These are phyloP conservation scores for Serendipita vermifera DNA, from an alignment of 768 basidiomycete genomes.

Conservation along the genomic window DNA sequence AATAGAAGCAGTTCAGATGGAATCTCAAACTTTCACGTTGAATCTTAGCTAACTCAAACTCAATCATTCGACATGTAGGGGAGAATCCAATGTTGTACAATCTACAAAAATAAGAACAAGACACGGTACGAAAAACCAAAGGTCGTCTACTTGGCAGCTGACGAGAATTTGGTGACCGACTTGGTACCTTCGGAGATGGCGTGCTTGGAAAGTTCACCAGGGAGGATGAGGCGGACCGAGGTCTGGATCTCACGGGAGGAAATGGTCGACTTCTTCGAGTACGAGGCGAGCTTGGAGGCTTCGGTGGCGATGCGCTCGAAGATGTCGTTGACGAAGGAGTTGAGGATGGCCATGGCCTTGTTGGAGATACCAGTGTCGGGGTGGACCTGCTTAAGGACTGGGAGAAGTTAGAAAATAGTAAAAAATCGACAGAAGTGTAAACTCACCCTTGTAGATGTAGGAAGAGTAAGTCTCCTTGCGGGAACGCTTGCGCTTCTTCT, in stretches of 20 bases:
- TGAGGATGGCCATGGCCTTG: constrained; percentile 74
- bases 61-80: too few relatives aligned
- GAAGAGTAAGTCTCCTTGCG: constrained; percentile 76
- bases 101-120: too few relatives aligned
- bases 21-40: too few relatives aligned
- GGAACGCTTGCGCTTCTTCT: constrained; percentile 70
- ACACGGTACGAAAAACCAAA: too few relatives aligned
- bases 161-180: constrained; percentile 44
- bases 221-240: constrained; percentile 66
- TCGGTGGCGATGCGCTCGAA: constrained; percentile 69
- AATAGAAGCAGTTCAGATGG: too few relatives aligned
- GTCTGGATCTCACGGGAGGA: constrained; percentile 89
- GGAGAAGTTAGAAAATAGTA: neutral
- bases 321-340: constrained; percentile 77
- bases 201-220: constrained; percentile 77
- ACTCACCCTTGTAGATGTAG: constrained; percentile 70
- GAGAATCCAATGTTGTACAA: too few relatives aligned
- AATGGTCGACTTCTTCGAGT: constrained; percentile 84
- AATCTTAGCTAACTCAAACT: too few relatives aligned
- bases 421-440: neutral
- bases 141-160: constrained; percentile 22
- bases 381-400: constrained; percentile 83
- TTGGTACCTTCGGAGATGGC: constrained; percentile 79
- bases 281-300: constrained; percentile 65
- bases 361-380: constrained; percentile 89